Evolutionary conservation across 192 early-diverging fungal species (phyloP), one percentile per base, ranked within the genome.

Genomic region (Backusella luteola): DNA sequence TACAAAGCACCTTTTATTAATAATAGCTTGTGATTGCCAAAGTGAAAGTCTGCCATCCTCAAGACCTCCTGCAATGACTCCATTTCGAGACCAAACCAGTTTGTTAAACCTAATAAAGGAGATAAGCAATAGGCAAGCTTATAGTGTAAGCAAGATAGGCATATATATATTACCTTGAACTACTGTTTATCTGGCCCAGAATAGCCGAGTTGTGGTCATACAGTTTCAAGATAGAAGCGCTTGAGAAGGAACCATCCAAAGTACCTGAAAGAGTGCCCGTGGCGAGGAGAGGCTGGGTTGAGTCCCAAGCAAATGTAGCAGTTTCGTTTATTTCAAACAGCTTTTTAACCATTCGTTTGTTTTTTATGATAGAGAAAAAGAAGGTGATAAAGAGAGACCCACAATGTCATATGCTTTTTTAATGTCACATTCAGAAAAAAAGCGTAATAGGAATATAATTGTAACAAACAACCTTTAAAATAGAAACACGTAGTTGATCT

Each of bases 211-310:
- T 80, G 49, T 80, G 70, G 32, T 90, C 85, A 81, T 95, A 96
- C 56, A 99, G 83, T 83, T 97, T 97, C 44, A 99, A 89, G 77
- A 91, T 88, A 6, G 97, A 91, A 8, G 90, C 88, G 71, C 92
- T 96, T 67, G 91, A 94, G 79, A 98, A 98, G 11, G 93, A 91
- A 38, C 94, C 95, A 85, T 99, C 98, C 73, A 99, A 87, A 23
- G 98, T 96, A 6, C 98, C 98, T 6, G 98, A 94, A 19, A 96
- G 94, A 8, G 98, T 97, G 59, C 96, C 96, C 6, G 91, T 86
- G 4, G 96, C 98, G 66, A 99, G 85, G 35, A 89, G 77, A 29
- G 91, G 87, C 73, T 94, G 91, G 34, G 86, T 85, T 15, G 92
- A 91, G 26, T 90, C 85, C 98, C 98, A 98, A 17, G 95, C 93